Conservation (phyloP, 768 basidiomycete species). For the Boletus sp. region DNA sequence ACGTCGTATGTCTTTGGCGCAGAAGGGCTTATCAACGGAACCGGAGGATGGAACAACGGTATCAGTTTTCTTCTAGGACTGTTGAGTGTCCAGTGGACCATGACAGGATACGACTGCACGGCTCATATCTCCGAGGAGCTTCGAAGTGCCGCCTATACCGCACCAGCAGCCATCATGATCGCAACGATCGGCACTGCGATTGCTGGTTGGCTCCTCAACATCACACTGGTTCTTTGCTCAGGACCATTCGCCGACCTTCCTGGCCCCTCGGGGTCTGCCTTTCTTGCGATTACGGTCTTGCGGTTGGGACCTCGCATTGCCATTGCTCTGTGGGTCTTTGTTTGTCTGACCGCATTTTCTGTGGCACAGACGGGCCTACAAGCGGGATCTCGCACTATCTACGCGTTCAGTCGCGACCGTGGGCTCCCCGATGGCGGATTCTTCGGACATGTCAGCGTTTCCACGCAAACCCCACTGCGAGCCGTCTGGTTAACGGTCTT, state of each 20-base stretch:
- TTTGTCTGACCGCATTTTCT: constrained; percentile 63
- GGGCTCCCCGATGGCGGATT: constrained; percentile 58
- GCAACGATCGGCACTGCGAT: constrained; percentile 46
- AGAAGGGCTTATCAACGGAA: constrained; percentile 37
- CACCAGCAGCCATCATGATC: constrained; percentile 43
- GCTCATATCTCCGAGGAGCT: constrained; percentile 44
- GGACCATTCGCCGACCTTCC: constrained; percentile 49
- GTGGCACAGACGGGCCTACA: constrained; percentile 52
- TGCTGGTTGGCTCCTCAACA: constrained; percentile 67
- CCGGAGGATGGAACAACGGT: constrained; percentile 42
- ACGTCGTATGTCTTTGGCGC: constrained; percentile 56
- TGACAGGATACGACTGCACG: constrained; percentile 35
- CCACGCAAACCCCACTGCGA: constrained; percentile 54
- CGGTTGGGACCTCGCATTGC: constrained; percentile 51
- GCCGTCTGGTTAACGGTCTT: constrained; percentile 54
- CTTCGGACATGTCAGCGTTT: constrained; percentile 47
- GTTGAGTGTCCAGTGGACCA: constrained; percentile 49
- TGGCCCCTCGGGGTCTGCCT: constrained; percentile 51
- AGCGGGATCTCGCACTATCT: constrained; percentile 57
- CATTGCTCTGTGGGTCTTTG: constrained; percentile 55
- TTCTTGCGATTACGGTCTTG: constrained; percentile 55
- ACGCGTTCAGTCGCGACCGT: constrained; percentile 55
- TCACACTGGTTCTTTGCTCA: constrained; percentile 58
- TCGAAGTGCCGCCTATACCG: constrained; percentile 49
- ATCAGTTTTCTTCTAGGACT: constrained; percentile 46